Base-by-base conservation (phyloP, 2,329 filamentous ascomycete genomes). In the Fulvia fulva region DNA sequence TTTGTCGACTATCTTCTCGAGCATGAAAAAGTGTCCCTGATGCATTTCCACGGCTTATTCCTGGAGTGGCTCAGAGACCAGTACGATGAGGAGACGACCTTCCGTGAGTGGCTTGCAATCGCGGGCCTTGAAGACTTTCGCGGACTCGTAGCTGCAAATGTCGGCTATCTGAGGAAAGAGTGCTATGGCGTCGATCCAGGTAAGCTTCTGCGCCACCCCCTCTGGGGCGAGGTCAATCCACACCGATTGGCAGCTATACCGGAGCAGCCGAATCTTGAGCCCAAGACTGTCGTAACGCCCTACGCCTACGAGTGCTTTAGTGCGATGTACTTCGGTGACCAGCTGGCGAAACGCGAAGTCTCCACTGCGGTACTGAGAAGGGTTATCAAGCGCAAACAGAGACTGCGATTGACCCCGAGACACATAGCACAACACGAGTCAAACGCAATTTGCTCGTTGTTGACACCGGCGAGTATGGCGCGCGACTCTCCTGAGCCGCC, bases 161-260 rank as follows among this genome's bases (percentile, higher is more conserved):
- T 83, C 0, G 75, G 78, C 0, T 93, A 86, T 61, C 74, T 94
- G 0, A 83, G 80, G 71, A 87, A 87, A 58, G 88, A 94, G 67
- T 78, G 81, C 0, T 71, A 77, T 34, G 81, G 81, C 3, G 70
- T 87, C 0, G 69, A 58, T 11, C 49, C 70, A 1, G 14, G 22
- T 8, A 34, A 43, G 7, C 63, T 71, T 9, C 61, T 65, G 2
- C 44, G 66, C 9, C 68, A 75, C 25, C 65, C 67, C 0, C 66
- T 79, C 5, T 79, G 74, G 73, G 57, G 53, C 6, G 76, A 78
- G 54, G 58, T 75, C 1, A 63, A 72, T 44, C 61, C 67, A 0
- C 26, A 70, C 8, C 53, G 64, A 3, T 64, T 71, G 5, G 63
- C 58, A 11, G 69, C 69, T 3, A 71, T 79, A 21, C 30, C 69